These are phyloP conservation scores for Emergomyces pasteurianus DNA, from an alignment of 2,329 filamentous ascomycete genomes.

Conservation along the genomic window DNA sequence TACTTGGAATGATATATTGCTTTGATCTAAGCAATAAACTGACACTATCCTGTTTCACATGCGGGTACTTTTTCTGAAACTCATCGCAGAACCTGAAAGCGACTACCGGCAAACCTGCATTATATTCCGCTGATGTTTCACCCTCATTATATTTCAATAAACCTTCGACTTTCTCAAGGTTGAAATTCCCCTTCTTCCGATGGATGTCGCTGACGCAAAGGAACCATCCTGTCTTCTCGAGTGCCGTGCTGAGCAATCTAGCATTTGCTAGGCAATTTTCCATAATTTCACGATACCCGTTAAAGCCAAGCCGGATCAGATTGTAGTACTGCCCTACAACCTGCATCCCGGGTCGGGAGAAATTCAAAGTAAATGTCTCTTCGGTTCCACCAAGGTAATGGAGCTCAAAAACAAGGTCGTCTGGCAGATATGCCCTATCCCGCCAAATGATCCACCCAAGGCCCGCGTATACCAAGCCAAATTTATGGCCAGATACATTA, in stretches of 20 bases:
- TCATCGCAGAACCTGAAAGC: conserved; percentile 51
- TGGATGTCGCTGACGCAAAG: conserved; percentile 54
- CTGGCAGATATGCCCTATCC: conserved; percentile 52
- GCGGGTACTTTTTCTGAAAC: conserved; percentile 49
- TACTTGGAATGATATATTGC: conserved; percentile 59
- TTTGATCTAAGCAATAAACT: conserved; percentile 52
- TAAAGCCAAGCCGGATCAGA: conserved; percentile 56
- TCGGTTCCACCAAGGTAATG: conserved; percentile 62
- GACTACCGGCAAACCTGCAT: conserved; percentile 56
- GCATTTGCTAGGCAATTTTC: conserved; percentile 56
- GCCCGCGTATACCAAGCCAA: conserved; percentile 51
- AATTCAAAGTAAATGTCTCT: conserved; percentile 59
- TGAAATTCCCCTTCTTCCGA: conserved; percentile 39
- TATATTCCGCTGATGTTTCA: conserved; percentile 49
- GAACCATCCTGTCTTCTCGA: conserved; percentile 58
- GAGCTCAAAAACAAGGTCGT: conserved; percentile 58
- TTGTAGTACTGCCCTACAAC: conserved; percentile 64
- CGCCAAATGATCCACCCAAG: conserved; percentile 62
- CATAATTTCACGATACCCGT: conserved; percentile 50
- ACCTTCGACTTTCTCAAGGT: conserved; percentile 31
- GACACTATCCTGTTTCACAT: conserved; percentile 53
- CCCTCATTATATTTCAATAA: conserved; percentile 30
- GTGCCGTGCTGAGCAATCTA: conserved; percentile 48
- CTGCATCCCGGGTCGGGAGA: conserved; percentile 58
- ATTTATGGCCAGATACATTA: conserved; percentile 43